Evolutionary conservation across 1,284 basidiomycete species (phyloP).

Genomic region (Leccinum variabile): DNA sequence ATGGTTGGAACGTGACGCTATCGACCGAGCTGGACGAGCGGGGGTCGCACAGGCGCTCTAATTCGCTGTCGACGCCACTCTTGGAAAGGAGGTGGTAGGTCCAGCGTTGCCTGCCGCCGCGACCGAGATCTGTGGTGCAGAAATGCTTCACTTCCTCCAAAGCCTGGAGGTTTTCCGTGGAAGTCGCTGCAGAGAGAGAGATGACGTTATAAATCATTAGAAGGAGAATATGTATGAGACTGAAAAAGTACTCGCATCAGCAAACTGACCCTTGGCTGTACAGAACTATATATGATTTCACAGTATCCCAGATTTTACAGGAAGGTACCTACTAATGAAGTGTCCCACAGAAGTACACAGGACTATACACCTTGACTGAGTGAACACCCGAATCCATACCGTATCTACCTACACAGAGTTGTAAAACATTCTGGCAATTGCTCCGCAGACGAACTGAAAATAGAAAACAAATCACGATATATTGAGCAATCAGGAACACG

Average conservation of each 20-base stretch:
- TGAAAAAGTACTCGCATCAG: too few relatives aligned
- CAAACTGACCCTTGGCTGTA: neutral
- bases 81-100: constrained; percentile 54
- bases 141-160: constrained; percentile 54
- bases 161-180: constrained; percentile 49
- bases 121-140: constrained; percentile 57
- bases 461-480: too few relatives aligned
- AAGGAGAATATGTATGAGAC: constrained; percentile 7
- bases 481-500: too few relatives aligned
- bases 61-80: constrained; percentile 46
- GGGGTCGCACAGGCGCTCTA: constrained; percentile 41
- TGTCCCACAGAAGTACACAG: neutral
- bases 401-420: too few relatives aligned
- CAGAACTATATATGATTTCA: neutral
- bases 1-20: constrained; percentile 60
- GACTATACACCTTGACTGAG: neutral
- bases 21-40: constrained; percentile 43
- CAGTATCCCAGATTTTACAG: neutral
- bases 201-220: constrained; percentile 41
- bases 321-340: neutral
- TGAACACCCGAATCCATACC: neutral
- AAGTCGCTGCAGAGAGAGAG: constrained; percentile 44
- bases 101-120: constrained; percentile 52
- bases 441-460: too few relatives aligned
- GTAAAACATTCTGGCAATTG: too few relatives aligned